Evolutionary conservation across 768 basidiomycete genomes (phyloP).

Genomic region (Gymnopilus dilepis): DNA sequence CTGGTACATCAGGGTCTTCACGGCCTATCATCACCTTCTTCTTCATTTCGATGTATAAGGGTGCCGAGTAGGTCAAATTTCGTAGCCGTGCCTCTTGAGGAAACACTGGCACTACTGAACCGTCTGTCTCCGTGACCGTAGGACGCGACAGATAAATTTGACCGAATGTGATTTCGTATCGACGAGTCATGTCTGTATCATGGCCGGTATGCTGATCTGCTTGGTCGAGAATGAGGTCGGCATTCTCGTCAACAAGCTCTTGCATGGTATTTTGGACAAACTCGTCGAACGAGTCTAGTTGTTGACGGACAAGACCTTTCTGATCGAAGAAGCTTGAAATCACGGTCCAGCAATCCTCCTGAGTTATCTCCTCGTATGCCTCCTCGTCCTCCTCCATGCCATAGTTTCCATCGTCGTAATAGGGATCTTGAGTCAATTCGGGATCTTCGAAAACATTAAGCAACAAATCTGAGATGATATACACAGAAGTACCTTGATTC

Average conservation of each 20-base stretch:
- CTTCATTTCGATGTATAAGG: constrained; percentile 94
- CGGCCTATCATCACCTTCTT: constrained; percentile 82
- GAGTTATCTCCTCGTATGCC: constrained; percentile 80
- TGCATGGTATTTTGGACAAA: constrained; percentile 99
- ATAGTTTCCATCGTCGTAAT: constrained; percentile 67
- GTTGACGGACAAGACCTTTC: constrained; percentile 97
- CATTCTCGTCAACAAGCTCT: constrained; percentile 95
- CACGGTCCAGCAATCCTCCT: constrained; percentile 94
- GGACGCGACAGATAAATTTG: constrained; percentile 97
- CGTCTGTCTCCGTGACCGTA: constrained; percentile 94
- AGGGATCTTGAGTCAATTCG: constrained; percentile 53
- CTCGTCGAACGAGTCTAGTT: constrained; percentile 97
- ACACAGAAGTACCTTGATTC: constrained; percentile 56
- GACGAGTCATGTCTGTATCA: constrained; percentile 77
- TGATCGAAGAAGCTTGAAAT: constrained; percentile 97
- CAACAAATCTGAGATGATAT: constrained; percentile 28
- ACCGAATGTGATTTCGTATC: constrained; percentile 96
- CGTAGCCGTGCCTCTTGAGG: constrained; percentile 96
- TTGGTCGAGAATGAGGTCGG: constrained; percentile 96
- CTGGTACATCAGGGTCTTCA: constrained; percentile 82
- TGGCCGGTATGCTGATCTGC: constrained; percentile 95
- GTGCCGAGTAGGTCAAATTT: constrained; percentile 95
- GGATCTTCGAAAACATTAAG: constrained; percentile 51
- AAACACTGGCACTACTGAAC: constrained; percentile 90
- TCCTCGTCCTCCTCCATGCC: constrained; percentile 67